Conservation (phyloP, 2,329 filamentous ascomycete genomes). For the Helotiales sp. region DNA sequence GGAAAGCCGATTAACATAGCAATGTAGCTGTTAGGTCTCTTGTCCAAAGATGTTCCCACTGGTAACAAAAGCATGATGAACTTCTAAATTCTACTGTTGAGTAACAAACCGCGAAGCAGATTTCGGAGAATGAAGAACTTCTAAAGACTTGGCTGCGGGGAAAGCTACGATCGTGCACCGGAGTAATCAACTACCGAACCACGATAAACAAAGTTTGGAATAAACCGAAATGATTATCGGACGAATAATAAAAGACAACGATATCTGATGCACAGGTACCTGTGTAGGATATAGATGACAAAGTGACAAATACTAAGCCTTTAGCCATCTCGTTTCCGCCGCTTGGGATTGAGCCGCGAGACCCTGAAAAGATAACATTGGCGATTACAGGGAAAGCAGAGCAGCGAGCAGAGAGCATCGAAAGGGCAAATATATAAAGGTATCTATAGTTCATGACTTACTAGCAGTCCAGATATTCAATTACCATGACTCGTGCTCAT, state of each 20-base stretch:
- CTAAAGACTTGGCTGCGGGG: neutral
- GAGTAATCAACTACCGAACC: neutral
- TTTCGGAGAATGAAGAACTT: neutral
- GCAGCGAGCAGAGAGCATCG: neutral
- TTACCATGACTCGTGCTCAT: neutral
- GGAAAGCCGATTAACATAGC: neutral
- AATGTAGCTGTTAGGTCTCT: too few species aligned
- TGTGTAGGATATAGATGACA: neutral
- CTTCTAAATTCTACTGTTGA: too few species aligned
- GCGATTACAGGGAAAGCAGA: neutral
- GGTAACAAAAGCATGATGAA: too few species aligned
- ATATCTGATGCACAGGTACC: neutral
- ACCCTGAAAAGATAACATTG: too few species aligned
- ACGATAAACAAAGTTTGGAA: neutral
- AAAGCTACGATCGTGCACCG: neutral
- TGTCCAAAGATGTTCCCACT: too few species aligned
- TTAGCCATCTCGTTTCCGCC: neutral
- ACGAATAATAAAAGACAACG: neutral
- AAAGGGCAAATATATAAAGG: neutral
- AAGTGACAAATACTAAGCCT: neutral
- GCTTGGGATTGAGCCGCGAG: neutral
- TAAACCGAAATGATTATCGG: neutral
- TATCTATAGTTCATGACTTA: neutral
- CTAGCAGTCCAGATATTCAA: neutral
- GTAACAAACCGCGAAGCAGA: too few species aligned